phyloP scores from a whole-genome alignment of 768 basidiomycete genomes.

The Phylloporus sp. region DNA sequence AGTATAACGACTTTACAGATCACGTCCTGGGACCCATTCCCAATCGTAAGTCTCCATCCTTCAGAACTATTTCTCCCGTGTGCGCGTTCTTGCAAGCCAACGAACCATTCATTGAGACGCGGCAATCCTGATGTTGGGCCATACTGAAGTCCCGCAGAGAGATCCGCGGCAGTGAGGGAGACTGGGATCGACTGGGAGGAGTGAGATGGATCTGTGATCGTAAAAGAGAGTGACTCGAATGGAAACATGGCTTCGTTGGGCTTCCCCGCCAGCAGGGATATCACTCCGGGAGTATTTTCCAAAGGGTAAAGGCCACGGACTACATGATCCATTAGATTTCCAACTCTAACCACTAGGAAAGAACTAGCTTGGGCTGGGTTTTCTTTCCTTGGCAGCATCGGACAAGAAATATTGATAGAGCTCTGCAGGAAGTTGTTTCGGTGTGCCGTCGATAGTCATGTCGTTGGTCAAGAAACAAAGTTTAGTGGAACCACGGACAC shows the following conservation, averaged over 20 bases:
- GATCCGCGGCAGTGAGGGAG: slow-evolving; percentile 51
- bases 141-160: slow-evolving; percentile 72
- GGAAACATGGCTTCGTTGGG: slow-evolving; percentile 91
- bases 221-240: slow-evolving; percentile 73
- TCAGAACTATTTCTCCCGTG: slow-evolving; percentile 60
- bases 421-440: slow-evolving; percentile 39
- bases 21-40: slow-evolving; percentile 84
- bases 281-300: slow-evolving; percentile 71
- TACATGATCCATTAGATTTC: slow-evolving; percentile 22
- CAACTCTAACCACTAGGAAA: background rate
- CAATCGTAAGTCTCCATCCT: slow-evolving; percentile 75
- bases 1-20: slow-evolving; percentile 64
- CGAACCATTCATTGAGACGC: slow-evolving; percentile 62
- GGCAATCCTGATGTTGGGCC: slow-evolving; percentile 65
- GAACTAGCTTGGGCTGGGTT: slow-evolving; percentile 57
- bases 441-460: background rate
- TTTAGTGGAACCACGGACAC: no score
- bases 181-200: slow-evolving; percentile 44
- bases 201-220: slow-evolving; percentile 46
- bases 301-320: slow-evolving; percentile 71
- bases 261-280: slow-evolving; percentile 85
- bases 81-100: slow-evolving; percentile 60
- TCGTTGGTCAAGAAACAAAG: no score
- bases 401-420: slow-evolving; percentile 63
- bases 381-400: slow-evolving; percentile 51